Conservation (phyloP, 108 stramenopile genomes). For the Conticribra weissflogii region DNA sequence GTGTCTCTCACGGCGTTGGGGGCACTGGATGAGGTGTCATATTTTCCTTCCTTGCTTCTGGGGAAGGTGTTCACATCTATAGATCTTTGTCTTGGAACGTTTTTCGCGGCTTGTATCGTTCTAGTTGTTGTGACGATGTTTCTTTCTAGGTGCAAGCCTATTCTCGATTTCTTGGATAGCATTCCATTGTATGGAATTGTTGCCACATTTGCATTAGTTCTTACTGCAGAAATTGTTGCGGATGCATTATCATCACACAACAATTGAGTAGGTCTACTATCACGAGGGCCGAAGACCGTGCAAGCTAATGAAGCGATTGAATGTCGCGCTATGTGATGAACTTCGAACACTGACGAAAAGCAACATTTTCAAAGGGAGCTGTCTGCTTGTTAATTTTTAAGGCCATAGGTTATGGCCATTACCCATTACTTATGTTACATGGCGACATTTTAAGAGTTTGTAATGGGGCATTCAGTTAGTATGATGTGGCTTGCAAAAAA, state of each 20-base stretch:
- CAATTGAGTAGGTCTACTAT: too few relatives aligned
- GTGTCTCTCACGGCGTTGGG: slow-evolving; percentile 63
- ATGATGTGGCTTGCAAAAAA: too few relatives aligned
- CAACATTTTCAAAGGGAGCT: too few relatives aligned
- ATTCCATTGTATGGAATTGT: slow-evolving; percentile 69
- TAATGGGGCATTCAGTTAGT: too few relatives aligned
- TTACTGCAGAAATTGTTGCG: slow-evolving; percentile 54
- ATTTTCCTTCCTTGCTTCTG: slow-evolving; percentile 73
- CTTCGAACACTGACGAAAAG: too few relatives aligned
- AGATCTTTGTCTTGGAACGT: slow-evolving; percentile 66
- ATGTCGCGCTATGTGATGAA: too few relatives aligned
- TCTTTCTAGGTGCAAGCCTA: slow-evolving; percentile 53
- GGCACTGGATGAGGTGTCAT: slow-evolving; percentile 73
- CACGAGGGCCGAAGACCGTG: too few relatives aligned
- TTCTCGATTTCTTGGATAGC: slow-evolving; percentile 62
- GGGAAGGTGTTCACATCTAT: slow-evolving; percentile 62
- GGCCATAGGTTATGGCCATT: too few relatives aligned
- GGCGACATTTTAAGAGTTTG: too few relatives aligned
- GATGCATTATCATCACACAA: slow-evolving; percentile 17
- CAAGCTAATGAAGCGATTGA: too few relatives aligned
- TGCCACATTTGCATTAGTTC: slow-evolving; percentile 59
- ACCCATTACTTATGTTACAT: too few relatives aligned
- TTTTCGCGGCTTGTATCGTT: slow-evolving; percentile 67
- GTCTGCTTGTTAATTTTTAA: too few relatives aligned
- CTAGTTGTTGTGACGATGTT: slow-evolving; percentile 52